phyloP scores from a whole-genome alignment of 1,284 basidiomycete genomes.

The Earliella scabrosa region DNA sequence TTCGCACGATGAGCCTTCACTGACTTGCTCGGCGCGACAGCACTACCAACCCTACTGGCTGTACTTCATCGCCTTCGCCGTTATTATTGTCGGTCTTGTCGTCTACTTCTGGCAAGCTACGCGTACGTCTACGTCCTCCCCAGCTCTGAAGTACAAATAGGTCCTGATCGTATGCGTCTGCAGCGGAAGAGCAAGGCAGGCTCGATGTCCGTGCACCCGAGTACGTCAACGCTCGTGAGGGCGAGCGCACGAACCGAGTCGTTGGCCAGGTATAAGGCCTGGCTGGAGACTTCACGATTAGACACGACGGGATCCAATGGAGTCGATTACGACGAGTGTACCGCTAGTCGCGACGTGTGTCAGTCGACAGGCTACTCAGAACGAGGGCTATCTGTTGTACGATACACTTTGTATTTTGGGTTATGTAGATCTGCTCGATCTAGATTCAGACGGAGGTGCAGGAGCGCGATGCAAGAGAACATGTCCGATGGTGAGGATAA shows the following conservation, averaged over 20 bases:
- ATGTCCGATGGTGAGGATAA: too few species aligned
- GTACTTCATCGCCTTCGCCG: slow-evolving; percentile 76
- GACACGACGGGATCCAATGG: too few species aligned
- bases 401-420: background rate
- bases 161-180: background rate
- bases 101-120: slow-evolving; percentile 84
- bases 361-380: background rate
- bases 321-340: too few species aligned
- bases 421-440: too few species aligned
- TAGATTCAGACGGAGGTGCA: too few species aligned
- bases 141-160: too few species aligned
- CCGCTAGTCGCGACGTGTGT: too few species aligned
- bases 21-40: slow-evolving; percentile 40
- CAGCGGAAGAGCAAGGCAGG: slow-evolving; percentile 79
- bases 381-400: background rate
- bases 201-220: slow-evolving; percentile 62
- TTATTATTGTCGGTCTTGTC: slow-evolving; percentile 74
- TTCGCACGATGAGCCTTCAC: background rate
- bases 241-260: slow-evolving; percentile 19
- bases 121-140: slow-evolving; percentile 72
- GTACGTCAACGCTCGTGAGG: slow-evolving; percentile 52
- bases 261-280: slow-evolving; percentile 31
- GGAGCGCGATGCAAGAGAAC: background rate
- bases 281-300: background rate
- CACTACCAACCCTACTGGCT: slow-evolving; percentile 83